Base-by-base conservation (phyloP, 208 protist genomes). In the Trichomonas gallinae region DNA sequence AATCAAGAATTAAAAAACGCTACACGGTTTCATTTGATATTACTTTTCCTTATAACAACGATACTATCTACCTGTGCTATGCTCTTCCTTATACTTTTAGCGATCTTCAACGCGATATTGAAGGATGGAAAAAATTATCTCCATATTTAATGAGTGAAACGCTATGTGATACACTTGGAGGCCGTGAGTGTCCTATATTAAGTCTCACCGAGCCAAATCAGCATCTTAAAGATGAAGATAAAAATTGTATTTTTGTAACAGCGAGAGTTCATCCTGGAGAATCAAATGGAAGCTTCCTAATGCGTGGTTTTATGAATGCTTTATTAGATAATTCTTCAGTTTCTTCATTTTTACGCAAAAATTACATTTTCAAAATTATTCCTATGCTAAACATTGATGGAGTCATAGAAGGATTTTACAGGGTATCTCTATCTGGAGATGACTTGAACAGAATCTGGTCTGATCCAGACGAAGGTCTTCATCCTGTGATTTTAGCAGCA, bases 301-400 rank as follows among this genome's bases (percentile, higher is more conserved):
- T 99, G 98, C 97, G 99, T 49, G 99, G 99, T 51, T n/a, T 93
- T 15, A 36, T 93, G 9, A 13, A 93, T 51, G 23, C 44, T 51
- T 51, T 93, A 1, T 17, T 93, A 2, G 42, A 42, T 38, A 42
- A 93, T 36, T 15, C 9, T 13, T 11, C 40, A 48, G 44, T 8
- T 21, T 38, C 87, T 17, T 8, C 6, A 10, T 93, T 40, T 38
- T 6, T 93, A 0, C 9, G 42, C 2, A 23, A 93, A 10, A 34
- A 38, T 51, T 58, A 26, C 17, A 93, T 93, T 51, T 23, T 93
- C 44, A 93, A 93, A 15, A 48, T 42, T 21, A 38, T 99, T 26
- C 99, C 99, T 2, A 99, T 99, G 99, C 97, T 99, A 13, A 99
- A 99, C 97, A 98, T 98, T 6, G 99, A 99, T 97, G 99, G 99